Evolutionary conservation across 2,329 filamentous ascomycete species (phyloP), one percentile per base, ranked within the genome.

Genomic region (Epichloe amarillans): DNA sequence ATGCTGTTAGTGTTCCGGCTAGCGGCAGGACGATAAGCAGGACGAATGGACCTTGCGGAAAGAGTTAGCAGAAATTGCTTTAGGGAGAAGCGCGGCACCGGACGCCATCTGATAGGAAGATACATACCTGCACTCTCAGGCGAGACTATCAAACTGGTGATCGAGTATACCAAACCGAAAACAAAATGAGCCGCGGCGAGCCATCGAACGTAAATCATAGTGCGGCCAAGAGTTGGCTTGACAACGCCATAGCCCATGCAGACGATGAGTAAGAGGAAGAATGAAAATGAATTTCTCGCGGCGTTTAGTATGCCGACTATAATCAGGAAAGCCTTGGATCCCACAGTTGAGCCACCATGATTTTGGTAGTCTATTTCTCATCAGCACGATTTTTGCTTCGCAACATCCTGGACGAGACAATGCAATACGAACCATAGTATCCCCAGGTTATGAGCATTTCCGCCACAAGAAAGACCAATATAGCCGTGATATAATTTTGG

Each of bases 241-340:
- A 98, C 94, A 23, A 98, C 94, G 59, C 93, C 93, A 61, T 98
- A 98, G 35, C 93, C 93, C 93, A 98, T 98, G 68, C 93, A 98
- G 35, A 98, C 93, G 58, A 98, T 97, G 49, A 98, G 82, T 8
- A 98, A 77, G 47, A 98, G 74, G 74, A 98, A 98, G 74, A 98
- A 98, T 0, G 91, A 96, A 66, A 98, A 97, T 0, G 91, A 96
- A 69, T 97, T 98, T 56, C 93, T 80, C 51, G 84, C 90, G 5
- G 93, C 93, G 64, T 95, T 97, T 43, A 98, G 76, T 23, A 97
- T 76, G 38, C 89, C 89, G n/a, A 96, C 91, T 23, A 96, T 71
- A 17, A 96, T 82, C 69, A 98, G 85, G 51, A 97, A 75, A 5
- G 84, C 85, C 65, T 94, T 95, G 52, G 88, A 82, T 43, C 87